Base-by-base conservation (phyloP, 345 rosid species). In the Gossypium turneri region DNA sequence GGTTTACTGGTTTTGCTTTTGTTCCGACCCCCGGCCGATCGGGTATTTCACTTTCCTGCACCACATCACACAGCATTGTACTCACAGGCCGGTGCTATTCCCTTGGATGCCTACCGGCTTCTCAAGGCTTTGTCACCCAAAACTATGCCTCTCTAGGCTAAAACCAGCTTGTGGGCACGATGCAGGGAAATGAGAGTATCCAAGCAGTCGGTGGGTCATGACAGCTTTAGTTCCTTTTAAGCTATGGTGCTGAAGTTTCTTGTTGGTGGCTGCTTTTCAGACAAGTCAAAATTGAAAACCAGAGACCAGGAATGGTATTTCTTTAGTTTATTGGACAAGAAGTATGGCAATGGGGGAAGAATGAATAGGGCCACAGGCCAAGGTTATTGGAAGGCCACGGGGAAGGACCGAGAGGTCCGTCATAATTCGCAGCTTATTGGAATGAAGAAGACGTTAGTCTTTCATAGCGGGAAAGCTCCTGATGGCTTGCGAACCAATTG, bases 221-320 rank as follows among this genome's bases (percentile, higher is more conserved):
- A 48, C 13, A 48, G 66, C 3, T 67, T 24, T 15, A 43, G 51
- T 65, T 65, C 1, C 43, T 65, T 65, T 29, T 29, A 17, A 44
- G 7, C 55, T 56, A 45, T 15, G 38, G 1, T 60, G 50, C 47
- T 66, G 25, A 58, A 7, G 41, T 51, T 20, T 9, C 24, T 55
- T 55, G 59, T 12, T 12, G 9, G 12, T 78, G 55, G 7, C 59
- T 63, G 38, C 34, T 71, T 84, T 77, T 38, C 70, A 88, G 91
- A 44, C 69, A 77, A 72, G 71, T 77, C 96, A 11, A 88, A 82
- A 80, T 76, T 92, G 82, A 94, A 87, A 77, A 88, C 87, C 71
- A 83, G 89, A 66, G 97, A 94, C 79, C 87, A 89, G 67, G 92
- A 87, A 59, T 90, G 94, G 94, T 91, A 85, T 88, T 88, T 94